Evolutionary conservation across 306 rosid species (phyloP), one percentile per base, ranked within the genome.

Genomic region (Quillaja saponaria): DNA sequence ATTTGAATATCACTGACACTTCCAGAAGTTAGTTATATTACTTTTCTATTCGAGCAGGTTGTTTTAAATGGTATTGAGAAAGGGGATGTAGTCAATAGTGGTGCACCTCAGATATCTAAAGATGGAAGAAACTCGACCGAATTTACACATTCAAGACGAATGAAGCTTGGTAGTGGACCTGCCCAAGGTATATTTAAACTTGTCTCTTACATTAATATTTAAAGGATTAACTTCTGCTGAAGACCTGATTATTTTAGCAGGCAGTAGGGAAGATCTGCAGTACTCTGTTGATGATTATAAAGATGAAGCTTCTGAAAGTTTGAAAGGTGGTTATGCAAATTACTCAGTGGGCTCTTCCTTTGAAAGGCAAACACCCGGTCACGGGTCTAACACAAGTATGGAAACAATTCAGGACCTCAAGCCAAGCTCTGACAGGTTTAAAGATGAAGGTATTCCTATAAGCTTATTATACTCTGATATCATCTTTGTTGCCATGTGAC

Each of bases 1-100:
- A 48, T 54, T 17, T 63, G 45, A 58, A 51, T 37, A 57, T 49
- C 42, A 17, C 47, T 31, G 31, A 49, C 62, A 60, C 71, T 70
- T 69, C 54, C 46, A 49, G 79, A 70, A 58, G 71, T 70, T 76
- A 66, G 63, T 58, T 61, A 64, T 56, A 68, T 53, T 50, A 4
- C 11, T 49, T 72, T 75, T 72, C 31, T 63, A 35, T 62, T 56
- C 72, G 73, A 65, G 69, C 78, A 91, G 98, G 79, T 68, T 70
- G 79, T 79, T 62, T 55, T 86, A 71, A 84, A 88, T 76, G 92
- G 91, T 66, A 88, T 91, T 76, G 98, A 88, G 62, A 84, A 81
- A 64, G 98, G 98, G 39, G 98, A 91, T 58, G 74, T 91, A 65
- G 56, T 82, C 11, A 82, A 92, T 67, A 86, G 98, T 69, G 77